Percentiles rank a stretch among this genome's conserved stretches.
phyloP scores from a whole-genome alignment of 768 basidiomycete genomes.

The Coprinellus micaceus region DNA sequence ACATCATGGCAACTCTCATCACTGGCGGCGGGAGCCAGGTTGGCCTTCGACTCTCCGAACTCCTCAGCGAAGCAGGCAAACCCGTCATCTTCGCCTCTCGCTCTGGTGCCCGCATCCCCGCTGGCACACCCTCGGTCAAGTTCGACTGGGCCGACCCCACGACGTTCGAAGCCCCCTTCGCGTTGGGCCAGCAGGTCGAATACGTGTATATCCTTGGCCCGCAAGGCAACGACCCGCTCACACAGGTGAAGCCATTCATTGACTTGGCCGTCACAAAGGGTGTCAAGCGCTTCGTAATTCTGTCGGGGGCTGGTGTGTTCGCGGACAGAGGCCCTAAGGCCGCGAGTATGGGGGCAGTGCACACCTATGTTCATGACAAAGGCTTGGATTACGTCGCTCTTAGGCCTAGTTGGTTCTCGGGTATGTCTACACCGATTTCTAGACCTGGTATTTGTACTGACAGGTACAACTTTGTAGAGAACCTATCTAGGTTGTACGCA shows the following conservation, averaged over 20 bases:
- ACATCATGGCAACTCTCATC: slow-evolving; percentile 22
- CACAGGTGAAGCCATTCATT: slow-evolving; percentile 18
- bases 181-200: slow-evolving; percentile 11
- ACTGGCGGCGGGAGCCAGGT: slow-evolving; percentile 25
- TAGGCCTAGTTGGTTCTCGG: neutral
- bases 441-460: no score
- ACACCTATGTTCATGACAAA: neutral
- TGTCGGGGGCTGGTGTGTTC: slow-evolving; percentile 15
- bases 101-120: slow-evolving; percentile 2
- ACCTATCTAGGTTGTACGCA: slow-evolving; percentile 22
- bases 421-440: no score
- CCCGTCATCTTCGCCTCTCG: slow-evolving; percentile 18
- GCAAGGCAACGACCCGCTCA: slow-evolving; percentile 9
- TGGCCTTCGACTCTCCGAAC: slow-evolving; percentile 14
- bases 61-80: slow-evolving; percentile 14
- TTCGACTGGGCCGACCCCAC: slow-evolving; percentile 24
- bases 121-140: neutral
- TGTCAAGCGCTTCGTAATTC: slow-evolving; percentile 21
- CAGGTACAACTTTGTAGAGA: slow-evolving; percentile 27
- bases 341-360: no score
- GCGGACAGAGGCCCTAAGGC: neutral
- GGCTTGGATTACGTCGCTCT: neutral
- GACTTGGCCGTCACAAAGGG: slow-evolving; percentile 19
- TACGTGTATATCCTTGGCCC: slow-evolving; percentile 22
- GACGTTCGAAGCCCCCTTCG: slow-evolving; percentile 20